phyloP scores from a whole-genome alignment of 345 rosid genomes.

The Eucalyptus erythrocorys region DNA sequence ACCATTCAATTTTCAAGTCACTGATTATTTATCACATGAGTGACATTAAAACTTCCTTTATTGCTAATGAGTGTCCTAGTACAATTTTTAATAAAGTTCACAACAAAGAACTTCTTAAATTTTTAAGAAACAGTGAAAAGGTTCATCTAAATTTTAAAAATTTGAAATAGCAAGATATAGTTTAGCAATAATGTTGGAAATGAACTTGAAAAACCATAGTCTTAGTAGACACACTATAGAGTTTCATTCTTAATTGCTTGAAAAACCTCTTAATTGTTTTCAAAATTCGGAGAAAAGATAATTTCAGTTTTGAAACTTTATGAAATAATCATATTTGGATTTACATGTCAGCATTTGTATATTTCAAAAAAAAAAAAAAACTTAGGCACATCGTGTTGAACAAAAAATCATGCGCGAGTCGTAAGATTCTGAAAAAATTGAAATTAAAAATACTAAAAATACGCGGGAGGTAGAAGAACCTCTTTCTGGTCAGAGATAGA shows the following conservation, averaged over 20 bases:
- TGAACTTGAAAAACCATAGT: not conserved
- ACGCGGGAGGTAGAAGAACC: not conserved
- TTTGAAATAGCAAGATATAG: not conserved
- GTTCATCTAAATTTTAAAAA: not conserved
- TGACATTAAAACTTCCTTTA: not conserved
- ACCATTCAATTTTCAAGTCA: not conserved
- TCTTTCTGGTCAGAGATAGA: not conserved
- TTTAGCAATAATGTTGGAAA: not conserved
- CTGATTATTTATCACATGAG: not conserved
- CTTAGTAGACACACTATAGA: not conserved
- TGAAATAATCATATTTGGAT: not conserved
- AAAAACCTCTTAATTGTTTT: not conserved
- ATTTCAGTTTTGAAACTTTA: not conserved
- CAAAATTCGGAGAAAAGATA: not conserved
- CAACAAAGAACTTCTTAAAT: not conserved
- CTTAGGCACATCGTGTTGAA: not conserved
- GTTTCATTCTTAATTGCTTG: not conserved
- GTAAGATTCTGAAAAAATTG: not conserved
- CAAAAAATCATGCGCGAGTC: not conserved
- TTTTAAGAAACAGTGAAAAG: not conserved
- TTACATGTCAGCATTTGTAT: not conserved
- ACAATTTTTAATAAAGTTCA: not conserved
- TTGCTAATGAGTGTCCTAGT: not conserved
- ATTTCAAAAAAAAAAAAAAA: not conserved
- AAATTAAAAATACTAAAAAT: not conserved